These are phyloP conservation scores for Kwoniella europaea DNA, from an alignment of 768 basidiomycete genomes.

Conservation along the genomic window DNA sequence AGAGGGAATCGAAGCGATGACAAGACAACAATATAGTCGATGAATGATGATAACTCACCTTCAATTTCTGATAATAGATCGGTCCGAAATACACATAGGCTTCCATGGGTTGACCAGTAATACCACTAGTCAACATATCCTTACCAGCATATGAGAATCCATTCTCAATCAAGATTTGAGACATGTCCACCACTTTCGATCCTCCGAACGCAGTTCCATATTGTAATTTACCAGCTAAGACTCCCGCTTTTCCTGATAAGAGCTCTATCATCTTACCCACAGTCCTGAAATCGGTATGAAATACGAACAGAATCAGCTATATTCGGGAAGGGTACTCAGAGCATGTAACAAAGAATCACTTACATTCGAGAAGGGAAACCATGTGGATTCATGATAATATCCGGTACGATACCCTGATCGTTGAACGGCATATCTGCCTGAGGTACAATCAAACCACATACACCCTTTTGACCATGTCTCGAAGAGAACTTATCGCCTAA, in stretches of 20 bases:
- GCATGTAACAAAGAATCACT: too few relatives aligned
- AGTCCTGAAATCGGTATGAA: conserved; percentile 70
- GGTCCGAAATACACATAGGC: conserved; percentile 99
- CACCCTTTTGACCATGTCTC: conserved; percentile 97
- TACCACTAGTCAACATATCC: conserved; percentile 97
- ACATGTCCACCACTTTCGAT: conserved; percentile 99
- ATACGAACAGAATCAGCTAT: too few relatives aligned
- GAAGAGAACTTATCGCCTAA: conserved; percentile 99
- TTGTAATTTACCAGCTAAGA: conserved; percentile 68
- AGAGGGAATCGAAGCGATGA: too few relatives aligned
- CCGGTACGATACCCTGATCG: conserved; percentile 92
- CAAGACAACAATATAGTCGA: background rate
- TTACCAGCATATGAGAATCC: conserved; percentile 99
- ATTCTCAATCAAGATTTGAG: conserved; percentile 87
- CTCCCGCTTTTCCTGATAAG: conserved; percentile 94
- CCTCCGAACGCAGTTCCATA: conserved; percentile 81
- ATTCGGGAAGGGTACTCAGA: too few relatives aligned
- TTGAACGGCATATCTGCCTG: conserved; percentile 99
- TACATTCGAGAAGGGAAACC: conserved; percentile 93
- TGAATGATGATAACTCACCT: conserved; percentile 65
- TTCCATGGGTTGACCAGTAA: conserved; percentile 94
- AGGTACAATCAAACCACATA: conserved; percentile 97
- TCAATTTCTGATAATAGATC: conserved; percentile 98
- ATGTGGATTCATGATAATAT: conserved; percentile 99
- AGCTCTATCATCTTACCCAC: conserved; percentile 99